Conservation (phyloP, 2,329 filamentous ascomycete species). For the Juglanconis sp. region DNA sequence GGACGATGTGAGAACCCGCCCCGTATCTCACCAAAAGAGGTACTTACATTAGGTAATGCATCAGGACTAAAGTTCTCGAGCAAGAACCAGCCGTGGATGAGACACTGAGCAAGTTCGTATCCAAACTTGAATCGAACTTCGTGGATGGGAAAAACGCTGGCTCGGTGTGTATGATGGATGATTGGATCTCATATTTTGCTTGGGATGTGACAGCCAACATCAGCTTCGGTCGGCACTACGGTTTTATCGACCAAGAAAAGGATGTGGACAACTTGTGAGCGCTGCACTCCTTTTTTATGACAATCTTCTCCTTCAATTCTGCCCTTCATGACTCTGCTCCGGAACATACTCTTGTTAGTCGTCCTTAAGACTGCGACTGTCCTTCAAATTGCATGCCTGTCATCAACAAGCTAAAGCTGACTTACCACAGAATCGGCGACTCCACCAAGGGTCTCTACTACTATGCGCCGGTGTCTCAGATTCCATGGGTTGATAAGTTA, state of each 20-base stretch:
- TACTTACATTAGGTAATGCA: not conserved
- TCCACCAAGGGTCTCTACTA: slow-evolving; percentile 29
- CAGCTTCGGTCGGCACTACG: slow-evolving; percentile 3
- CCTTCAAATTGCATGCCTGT: too few relatives aligned
- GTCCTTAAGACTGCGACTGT: too few relatives aligned
- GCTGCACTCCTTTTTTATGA: not conserved
- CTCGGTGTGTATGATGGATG: slow-evolving; percentile 4
- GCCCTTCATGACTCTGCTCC: too few relatives aligned
- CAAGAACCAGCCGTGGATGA: slow-evolving; percentile 8
- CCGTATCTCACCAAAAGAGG: not conserved
- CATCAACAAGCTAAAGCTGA: too few relatives aligned
- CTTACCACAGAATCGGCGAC: not conserved
- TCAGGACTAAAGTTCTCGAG: slow-evolving; percentile 4
- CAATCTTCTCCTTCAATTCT: not conserved
- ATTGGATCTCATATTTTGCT: slow-evolving; percentile 8
- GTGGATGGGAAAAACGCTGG: not conserved
- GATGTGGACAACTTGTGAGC: slow-evolving; percentile 2
- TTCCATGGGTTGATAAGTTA: slow-evolving; percentile 26
- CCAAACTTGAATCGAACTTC: slow-evolving; percentile 7
- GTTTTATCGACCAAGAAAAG: not conserved
- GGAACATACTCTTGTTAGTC: too few relatives aligned
- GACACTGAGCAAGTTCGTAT: not conserved
- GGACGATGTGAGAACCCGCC: slow-evolving; percentile 3
- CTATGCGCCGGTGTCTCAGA: slow-evolving; percentile 25
- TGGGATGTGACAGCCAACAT: slow-evolving; percentile 9